These are phyloP conservation scores for Ajuga reptans DNA, from an alignment of 305 asterid species.

Conservation along the genomic window DNA sequence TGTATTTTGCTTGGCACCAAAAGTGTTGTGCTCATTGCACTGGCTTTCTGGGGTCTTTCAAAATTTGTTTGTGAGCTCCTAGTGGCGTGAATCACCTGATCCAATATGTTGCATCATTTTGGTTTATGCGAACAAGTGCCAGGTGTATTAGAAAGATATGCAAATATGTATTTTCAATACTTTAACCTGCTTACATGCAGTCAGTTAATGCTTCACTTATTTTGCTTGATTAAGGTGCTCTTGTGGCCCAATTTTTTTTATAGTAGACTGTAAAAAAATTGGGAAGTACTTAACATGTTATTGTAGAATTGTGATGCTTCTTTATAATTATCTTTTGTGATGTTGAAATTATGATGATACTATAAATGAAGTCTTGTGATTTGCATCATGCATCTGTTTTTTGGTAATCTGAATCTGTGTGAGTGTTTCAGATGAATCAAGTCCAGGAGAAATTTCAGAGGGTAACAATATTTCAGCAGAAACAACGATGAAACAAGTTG, in stretches of 20 bases:
- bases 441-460: slow-evolving; percentile 27
- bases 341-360: not conserved
- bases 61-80: slow-evolving; percentile 14
- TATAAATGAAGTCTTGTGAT: not conserved
- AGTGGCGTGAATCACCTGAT: not conserved
- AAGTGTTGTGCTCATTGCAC: slow-evolving; percentile 5
- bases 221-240: not conserved
- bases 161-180: not conserved
- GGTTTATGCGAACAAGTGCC: not conserved
- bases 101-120: not conserved
- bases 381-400: not conserved
- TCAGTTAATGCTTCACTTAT: not conserved
- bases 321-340: not conserved
- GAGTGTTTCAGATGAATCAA: slow-evolving; percentile 21
- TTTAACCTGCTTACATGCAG: not conserved
- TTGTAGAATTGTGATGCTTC: not conserved
- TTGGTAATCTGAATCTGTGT: not conserved
- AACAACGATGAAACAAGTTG: slow-evolving; percentile 19
- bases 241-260: not conserved
- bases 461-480: slow-evolving; percentile 21
- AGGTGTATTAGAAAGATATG: not conserved
- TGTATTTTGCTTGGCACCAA: not conserved
- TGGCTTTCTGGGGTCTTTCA: not conserved
- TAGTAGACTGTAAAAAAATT: not conserved
- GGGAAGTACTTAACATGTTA: not conserved